Percentiles rank a stretch among this genome's conserved stretches.
phyloP scores from a whole-genome alignment of 1,139 yeast species.

The Insectozyma bohioensis region DNA sequence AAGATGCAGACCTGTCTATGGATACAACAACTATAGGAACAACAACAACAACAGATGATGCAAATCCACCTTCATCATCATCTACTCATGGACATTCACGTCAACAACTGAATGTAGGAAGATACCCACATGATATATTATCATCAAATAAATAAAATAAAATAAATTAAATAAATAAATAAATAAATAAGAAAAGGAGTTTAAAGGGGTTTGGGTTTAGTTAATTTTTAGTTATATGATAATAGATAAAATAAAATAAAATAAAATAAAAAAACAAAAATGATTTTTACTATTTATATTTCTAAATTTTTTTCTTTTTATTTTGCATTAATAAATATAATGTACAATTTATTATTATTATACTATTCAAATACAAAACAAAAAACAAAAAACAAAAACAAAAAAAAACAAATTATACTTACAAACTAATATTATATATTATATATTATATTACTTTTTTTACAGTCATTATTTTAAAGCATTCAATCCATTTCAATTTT shows the following conservation, averaged over 20 bases:
- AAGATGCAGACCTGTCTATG: constrained; percentile 19
- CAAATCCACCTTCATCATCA: constrained; percentile 15
- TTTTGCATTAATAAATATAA: constrained; percentile 1
- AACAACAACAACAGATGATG: constrained; percentile 10
- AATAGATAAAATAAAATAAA: no score
- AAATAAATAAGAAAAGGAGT: background rate
- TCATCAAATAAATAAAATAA: constrained; percentile 10
- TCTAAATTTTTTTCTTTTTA: background rate
- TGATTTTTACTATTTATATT: constrained; percentile 1
- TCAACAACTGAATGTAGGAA: constrained; percentile 18
- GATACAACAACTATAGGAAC: constrained; percentile 14
- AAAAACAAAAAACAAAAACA: no score
- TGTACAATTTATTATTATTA: no score
- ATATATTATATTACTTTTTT: no score
- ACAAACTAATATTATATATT: no score
- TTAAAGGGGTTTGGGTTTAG: background rate
- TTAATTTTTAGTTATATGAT: no score
- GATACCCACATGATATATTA: constrained; percentile 21
- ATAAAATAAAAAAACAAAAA: no score
- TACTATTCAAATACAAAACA: no score
- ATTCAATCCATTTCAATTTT: no score
- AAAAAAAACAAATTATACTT: no score
- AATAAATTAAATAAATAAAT: constrained; percentile 1
- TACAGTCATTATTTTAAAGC: no score
- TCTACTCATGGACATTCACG: constrained; percentile 14